Base-by-base conservation (phyloP, 2,329 filamentous ascomycete genomes). In the Daldinia sp. region DNA sequence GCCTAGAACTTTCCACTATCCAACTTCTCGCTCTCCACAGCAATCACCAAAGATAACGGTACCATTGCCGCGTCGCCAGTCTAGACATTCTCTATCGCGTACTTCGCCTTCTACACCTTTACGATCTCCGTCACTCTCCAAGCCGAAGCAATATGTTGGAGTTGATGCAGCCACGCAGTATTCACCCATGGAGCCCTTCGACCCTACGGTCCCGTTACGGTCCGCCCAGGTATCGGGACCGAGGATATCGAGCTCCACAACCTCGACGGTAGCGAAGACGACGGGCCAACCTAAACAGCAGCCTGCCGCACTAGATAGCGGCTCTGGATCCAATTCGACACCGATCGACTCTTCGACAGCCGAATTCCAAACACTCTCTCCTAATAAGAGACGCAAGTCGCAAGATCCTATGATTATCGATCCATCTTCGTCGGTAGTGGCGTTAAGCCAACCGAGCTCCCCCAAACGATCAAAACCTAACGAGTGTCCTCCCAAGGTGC, bases 401-500 rank as follows among this genome's bases (percentile, higher is more conserved):
- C 76, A 80, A 61, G 78, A 75, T 19, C 73, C 75, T 21, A 71
- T 72, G 25, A 58, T 63, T 25, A 65, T 68, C 64, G 69, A 74
- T 65, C 62, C 71, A 59, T 70, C 71, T 49, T 51, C 57, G 63
- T 70, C 68, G 58, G 68, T 71, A 49, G 62, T 75, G 60, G 69
- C 73, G 61, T 69, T 67, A 59, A 73, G 74, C 72, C 74, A 76
- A 70, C 70, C 70, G 61, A 74, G 71, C 69, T 76, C 77, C 6
- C 77, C 83, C 4, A 90, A 90, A 73, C 82, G 87, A 41, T 75
- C 81, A 27, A 84, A 80, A 66, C 80, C 82, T 30, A 83, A 83
- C 43, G 76, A 79, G 11, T 77, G 76, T 5, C 81, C 83, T 6
- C 79, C 84, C 37, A 90, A 88, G 72, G 70, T 84, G 7, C 72